Conservation (phyloP, 2,329 filamentous ascomycete genomes). For the Penicillium occitanis region DNA sequence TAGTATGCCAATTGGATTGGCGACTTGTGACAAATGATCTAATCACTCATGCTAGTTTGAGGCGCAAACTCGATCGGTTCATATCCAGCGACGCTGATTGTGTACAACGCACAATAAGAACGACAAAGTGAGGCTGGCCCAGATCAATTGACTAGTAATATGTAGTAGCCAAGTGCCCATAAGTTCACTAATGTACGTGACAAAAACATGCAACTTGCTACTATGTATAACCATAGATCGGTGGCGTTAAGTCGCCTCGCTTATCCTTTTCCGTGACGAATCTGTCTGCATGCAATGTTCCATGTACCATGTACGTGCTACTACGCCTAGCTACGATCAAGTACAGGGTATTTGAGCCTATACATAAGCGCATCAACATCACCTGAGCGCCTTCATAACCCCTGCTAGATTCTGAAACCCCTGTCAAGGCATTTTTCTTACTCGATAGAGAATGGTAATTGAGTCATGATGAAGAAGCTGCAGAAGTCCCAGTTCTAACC, state of each 20-base stretch:
- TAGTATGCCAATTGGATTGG: not conserved
- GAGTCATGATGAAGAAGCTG: not conserved
- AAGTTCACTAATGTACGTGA: slow-evolving; percentile 10
- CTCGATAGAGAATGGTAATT: slow-evolving; percentile 8
- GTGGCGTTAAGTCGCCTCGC: slow-evolving; percentile 11
- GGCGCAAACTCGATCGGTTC: slow-evolving; percentile 6
- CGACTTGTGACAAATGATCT: not conserved
- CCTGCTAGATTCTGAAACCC: not conserved
- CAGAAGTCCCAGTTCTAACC: not conserved
- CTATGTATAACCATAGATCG: slow-evolving; percentile 2
- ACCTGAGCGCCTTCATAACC: not conserved
- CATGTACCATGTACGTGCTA: slow-evolving; percentile 8
- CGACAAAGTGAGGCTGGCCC: slow-evolving; percentile 10
- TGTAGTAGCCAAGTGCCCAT: not conserved
- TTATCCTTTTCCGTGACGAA: slow-evolving; percentile 16
- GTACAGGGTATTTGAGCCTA: not conserved
- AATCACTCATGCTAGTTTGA: slow-evolving; percentile 6
- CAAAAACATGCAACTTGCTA: not conserved
- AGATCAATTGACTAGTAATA: not conserved
- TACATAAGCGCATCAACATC: not conserved
- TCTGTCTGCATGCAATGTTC: slow-evolving; percentile 10
- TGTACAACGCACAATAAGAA: slow-evolving; percentile 7
- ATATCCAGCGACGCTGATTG: not conserved
- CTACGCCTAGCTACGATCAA: not conserved
- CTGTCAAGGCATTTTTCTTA: slow-evolving; percentile 1